Conservation (phyloP, 192 early-diverging fungal genomes). For the Dissophora globulifera region DNA sequence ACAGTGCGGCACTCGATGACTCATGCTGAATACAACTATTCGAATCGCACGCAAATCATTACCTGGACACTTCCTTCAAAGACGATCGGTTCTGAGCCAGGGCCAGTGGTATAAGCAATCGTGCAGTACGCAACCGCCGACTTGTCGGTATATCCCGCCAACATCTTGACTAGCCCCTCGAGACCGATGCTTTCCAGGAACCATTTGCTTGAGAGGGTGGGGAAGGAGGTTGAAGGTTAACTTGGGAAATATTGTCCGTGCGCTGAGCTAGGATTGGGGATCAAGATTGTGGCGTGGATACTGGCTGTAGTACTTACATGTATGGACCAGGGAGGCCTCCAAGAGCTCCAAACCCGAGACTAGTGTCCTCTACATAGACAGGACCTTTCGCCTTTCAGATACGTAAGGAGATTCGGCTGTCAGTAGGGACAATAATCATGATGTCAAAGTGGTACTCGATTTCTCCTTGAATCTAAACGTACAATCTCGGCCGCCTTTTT, state of each 20-base stretch:
- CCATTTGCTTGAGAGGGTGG: constrained; percentile 88
- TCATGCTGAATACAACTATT: background rate
- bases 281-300: no score
- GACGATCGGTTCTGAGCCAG: constrained; percentile 80
- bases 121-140: constrained; percentile 92
- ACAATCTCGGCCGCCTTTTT: constrained; percentile 74
- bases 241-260: no score
- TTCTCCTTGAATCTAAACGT: background rate
- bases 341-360: constrained; percentile 93
- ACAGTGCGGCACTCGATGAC: background rate
- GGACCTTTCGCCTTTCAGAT: constrained; percentile 70
- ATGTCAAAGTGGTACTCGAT: no score
- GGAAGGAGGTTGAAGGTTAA: background rate
- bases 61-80: constrained; percentile 88
- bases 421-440: no score
- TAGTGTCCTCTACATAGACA: constrained; percentile 94
- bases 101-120: constrained; percentile 86
- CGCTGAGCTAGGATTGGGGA: no score
- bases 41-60: constrained; percentile 7
- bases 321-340: constrained; percentile 94
- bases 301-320: constrained; percentile 62
- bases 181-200: constrained; percentile 86
- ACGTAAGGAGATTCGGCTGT: no score
- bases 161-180: constrained; percentile 84
- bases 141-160: constrained; percentile 89